phyloP scores from a whole-genome alignment of 768 basidiomycete genomes.

The Terana coerulea region DNA sequence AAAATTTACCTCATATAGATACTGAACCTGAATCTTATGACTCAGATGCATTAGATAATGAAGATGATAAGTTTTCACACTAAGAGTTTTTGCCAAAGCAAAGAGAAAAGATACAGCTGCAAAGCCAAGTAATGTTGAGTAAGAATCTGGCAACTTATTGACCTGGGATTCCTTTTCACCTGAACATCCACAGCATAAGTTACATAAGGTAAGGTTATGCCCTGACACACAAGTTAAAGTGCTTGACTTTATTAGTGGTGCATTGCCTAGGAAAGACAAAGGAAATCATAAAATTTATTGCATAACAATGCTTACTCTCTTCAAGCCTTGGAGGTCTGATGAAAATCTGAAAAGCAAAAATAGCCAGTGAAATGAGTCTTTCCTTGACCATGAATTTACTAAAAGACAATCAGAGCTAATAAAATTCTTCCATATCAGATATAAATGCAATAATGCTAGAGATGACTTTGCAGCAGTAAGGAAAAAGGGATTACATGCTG shows the following conservation, averaged over 20 bases:
- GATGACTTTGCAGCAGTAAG: slow-evolving; percentile 29
- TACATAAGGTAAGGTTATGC: slow-evolving; percentile 18
- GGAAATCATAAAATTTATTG: slow-evolving; percentile 15
- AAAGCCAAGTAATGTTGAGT: neutral
- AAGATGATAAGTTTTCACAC: neutral
- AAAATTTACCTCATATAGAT: neutral
- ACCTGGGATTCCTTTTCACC: neutral
- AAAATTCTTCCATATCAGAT: slow-evolving; percentile 25
- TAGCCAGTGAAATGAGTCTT: too few species aligned
- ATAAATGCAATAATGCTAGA: slow-evolving; percentile 34
- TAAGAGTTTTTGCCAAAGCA: neutral
- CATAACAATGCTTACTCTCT: too few species aligned
- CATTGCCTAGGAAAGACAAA: slow-evolving; percentile 27
- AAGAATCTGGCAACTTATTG: neutral
- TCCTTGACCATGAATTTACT: too few species aligned
- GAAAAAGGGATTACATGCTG: neutral
- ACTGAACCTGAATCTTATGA: neutral
- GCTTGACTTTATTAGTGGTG: slow-evolving; percentile 28
- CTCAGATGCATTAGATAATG: neutral
- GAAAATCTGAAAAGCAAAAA: too few species aligned
- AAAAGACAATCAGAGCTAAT: neutral
- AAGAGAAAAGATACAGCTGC: neutral
- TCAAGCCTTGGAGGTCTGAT: too few species aligned
- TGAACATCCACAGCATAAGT: slow-evolving; percentile 16
- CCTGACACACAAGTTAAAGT: slow-evolving; percentile 7